Evolutionary conservation across 768 basidiomycete genomes (phyloP).

Genomic region (Trametes maxima): DNA sequence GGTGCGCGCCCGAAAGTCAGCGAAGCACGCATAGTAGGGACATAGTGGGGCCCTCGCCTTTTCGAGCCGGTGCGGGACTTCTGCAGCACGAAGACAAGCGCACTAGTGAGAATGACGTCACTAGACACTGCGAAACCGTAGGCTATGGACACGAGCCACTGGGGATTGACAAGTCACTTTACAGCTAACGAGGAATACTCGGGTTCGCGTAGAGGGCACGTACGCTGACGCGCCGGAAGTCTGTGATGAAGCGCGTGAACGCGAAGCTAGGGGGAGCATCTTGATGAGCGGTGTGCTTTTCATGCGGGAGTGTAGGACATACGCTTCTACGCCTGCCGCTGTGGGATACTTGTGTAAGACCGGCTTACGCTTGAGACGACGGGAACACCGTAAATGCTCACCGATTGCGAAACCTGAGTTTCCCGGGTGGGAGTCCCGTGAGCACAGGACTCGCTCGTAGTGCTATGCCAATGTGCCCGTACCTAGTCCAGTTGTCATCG

Average conservation of each 20-base stretch:
- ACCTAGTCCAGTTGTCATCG: background rate
- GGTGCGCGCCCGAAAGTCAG: background rate
- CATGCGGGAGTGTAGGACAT: background rate
- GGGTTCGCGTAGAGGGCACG: background rate
- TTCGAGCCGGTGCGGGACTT: background rate
- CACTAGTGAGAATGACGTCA: conserved; percentile 1
- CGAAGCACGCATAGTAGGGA: background rate
- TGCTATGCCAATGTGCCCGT: background rate
- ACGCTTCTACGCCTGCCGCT: background rate
- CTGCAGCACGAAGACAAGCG: conserved; percentile 5
- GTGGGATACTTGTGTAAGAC: background rate
- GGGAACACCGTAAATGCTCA: background rate
- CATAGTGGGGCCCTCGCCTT: background rate
- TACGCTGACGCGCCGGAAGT: conserved; percentile 6
- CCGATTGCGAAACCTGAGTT: background rate
- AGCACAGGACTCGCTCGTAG: background rate
- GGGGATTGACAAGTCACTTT: background rate
- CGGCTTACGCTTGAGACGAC: background rate
- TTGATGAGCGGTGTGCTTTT: background rate
- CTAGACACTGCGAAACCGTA: background rate
- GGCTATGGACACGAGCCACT: conserved; percentile 5
- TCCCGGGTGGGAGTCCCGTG: too few relatives aligned
- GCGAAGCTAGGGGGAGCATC: background rate
- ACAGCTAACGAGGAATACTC: too few relatives aligned
- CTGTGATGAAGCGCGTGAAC: background rate